A percentile compares a stretch with the other conserved stretches of the same genome.
Evolutionary conservation across 2,329 filamentous ascomycete species (phyloP).

Genomic region (Colletotrichum sp.): DNA sequence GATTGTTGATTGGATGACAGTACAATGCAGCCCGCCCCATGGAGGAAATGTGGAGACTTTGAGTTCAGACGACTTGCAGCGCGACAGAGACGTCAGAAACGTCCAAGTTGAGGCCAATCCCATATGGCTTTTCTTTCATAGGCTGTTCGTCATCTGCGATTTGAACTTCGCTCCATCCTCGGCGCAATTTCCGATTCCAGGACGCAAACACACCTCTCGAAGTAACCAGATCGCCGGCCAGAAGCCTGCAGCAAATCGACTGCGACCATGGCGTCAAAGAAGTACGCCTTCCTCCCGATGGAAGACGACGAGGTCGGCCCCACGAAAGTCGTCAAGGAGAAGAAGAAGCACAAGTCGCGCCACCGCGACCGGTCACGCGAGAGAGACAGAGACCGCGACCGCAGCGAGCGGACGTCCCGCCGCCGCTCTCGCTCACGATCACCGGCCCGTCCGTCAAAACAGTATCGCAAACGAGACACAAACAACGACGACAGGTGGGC

Average conservation of each 20-base stretch:
- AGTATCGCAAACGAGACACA: slow-evolving; percentile 46
- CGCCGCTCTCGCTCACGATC: slow-evolving; percentile 37
- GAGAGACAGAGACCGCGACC: slow-evolving; percentile 37
- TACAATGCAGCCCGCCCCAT: background rate
- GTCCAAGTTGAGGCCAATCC: background rate
- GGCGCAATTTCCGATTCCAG: background rate
- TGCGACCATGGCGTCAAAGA: slow-evolving; percentile 56
- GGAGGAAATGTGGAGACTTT: background rate
- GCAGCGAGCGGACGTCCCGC: slow-evolving; percentile 27
- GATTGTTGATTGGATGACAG: background rate
- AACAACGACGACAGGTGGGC: slow-evolving; percentile 76
- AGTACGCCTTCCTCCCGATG: slow-evolving; percentile 73
- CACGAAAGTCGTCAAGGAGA: slow-evolving; percentile 55
- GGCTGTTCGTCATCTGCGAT: background rate
- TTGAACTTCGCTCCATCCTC: background rate
- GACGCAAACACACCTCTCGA: background rate
- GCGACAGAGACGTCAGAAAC: background rate
- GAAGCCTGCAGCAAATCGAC: background rate
- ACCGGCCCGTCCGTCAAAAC: slow-evolving; percentile 41
- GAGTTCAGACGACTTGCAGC: slow-evolving; percentile 4
- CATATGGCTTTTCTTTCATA: background rate
- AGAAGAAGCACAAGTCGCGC: slow-evolving; percentile 50
- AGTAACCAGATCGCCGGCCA: background rate
- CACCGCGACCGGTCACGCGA: slow-evolving; percentile 35
- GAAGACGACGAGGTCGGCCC: slow-evolving; percentile 66